phyloP scores from a whole-genome alignment of 2,329 filamentous ascomycete species.

The Zasmidium angulare region DNA sequence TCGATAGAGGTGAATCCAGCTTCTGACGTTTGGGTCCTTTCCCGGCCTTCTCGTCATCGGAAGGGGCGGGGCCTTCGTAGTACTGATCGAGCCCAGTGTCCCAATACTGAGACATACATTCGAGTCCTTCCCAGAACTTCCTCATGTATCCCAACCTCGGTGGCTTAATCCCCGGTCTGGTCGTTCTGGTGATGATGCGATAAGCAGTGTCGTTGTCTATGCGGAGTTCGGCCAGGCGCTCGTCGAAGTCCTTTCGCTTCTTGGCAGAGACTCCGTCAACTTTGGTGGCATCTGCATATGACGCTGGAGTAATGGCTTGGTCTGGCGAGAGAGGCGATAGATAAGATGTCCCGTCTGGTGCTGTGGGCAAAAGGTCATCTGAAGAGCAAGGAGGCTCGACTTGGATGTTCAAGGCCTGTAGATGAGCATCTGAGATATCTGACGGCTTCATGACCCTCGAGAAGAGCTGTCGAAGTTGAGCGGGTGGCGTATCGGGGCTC shows the following conservation, averaged over 20 bases:
- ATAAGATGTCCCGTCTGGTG: slow-evolving; percentile 37
- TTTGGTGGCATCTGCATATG: slow-evolving; percentile 30
- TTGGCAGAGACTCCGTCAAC: slow-evolving; percentile 50
- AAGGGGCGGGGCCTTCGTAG: slow-evolving; percentile 37
- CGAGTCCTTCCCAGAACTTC: slow-evolving; percentile 61
- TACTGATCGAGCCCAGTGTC: slow-evolving; percentile 60
- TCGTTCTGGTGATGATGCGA: slow-evolving; percentile 53
- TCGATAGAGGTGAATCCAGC: slow-evolving; percentile 16
- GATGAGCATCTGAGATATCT: slow-evolving; percentile 41
- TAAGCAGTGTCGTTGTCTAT: slow-evolving; percentile 59
- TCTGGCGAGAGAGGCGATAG: slow-evolving; percentile 35
- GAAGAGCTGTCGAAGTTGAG: slow-evolving; percentile 47
- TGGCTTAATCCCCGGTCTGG: slow-evolving; percentile 45
- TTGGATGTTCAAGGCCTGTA: slow-evolving; percentile 45
- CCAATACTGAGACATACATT: slow-evolving; percentile 63
- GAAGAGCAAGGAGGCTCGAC: slow-evolving; percentile 38
- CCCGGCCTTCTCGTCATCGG: slow-evolving; percentile 11
- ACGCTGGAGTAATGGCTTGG: slow-evolving; percentile 31
- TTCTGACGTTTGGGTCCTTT: slow-evolving; percentile 29
- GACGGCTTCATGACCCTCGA: slow-evolving; percentile 41
- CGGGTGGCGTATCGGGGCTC: slow-evolving; percentile 27
- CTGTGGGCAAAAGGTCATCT: slow-evolving; percentile 40
- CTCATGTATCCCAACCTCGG: slow-evolving; percentile 56
- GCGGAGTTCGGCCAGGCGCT: slow-evolving; percentile 51
- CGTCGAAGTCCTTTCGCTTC: slow-evolving; percentile 49